These are phyloP conservation scores for Populus euphratica DNA, from an alignment of 345 rosid genomes.

Conservation along the genomic window DNA sequence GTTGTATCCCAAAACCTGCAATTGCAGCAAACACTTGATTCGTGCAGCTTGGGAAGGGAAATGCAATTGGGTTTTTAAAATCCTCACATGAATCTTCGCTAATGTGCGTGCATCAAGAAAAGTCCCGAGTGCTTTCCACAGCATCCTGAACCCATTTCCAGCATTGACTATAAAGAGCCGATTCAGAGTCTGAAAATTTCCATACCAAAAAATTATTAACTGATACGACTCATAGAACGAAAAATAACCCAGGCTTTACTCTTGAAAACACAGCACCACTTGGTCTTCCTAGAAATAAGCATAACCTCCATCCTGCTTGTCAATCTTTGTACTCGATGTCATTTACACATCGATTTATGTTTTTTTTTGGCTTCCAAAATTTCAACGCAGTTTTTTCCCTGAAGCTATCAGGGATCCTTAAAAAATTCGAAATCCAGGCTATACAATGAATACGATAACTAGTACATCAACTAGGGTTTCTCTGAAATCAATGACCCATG, in stretches of 20 bases:
- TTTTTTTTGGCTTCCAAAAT: too few species aligned
- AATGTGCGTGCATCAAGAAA: conserved; percentile 53
- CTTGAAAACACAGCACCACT: not conserved
- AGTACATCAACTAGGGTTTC: too few species aligned
- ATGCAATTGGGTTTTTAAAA: not conserved
- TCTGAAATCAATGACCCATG: too few species aligned
- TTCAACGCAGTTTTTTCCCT: too few species aligned
- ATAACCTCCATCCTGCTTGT: not conserved
- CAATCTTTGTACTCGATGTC: too few species aligned
- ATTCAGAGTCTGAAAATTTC: conserved; percentile 39
- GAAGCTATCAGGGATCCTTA: too few species aligned
- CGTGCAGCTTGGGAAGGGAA: not conserved
- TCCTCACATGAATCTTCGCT: conserved; percentile 49
- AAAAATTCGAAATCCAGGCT: too few species aligned
- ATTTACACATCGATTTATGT: too few species aligned
- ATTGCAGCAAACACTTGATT: conserved; percentile 2
- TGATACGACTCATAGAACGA: not conserved
- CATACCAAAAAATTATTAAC: not conserved
- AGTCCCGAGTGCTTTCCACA: conserved; percentile 55
- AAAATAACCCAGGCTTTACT: not conserved
- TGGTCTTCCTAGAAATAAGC: not conserved
- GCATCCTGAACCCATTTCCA: conserved; percentile 59
- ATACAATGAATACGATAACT: too few species aligned
- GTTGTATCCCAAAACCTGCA: conserved; percentile 54
- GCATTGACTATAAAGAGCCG: conserved; percentile 56